phyloP scores from a whole-genome alignment of 2,329 filamentous ascomycete genomes.

The Fusarium sambucinum region DNA sequence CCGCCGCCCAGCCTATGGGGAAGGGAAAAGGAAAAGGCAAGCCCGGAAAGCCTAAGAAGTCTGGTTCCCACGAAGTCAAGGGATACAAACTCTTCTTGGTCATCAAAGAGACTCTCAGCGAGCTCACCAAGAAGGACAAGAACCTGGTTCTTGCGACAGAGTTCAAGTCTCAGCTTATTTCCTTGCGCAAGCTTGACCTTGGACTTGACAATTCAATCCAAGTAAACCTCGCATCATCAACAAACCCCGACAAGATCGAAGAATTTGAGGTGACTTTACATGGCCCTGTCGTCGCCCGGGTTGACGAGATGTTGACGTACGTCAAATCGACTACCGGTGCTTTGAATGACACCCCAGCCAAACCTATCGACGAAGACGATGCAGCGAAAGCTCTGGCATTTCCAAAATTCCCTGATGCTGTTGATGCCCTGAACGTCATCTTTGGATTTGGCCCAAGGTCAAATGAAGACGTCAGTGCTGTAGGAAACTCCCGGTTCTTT shows the following conservation, averaged over 20 bases:
- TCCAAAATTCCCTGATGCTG: slow-evolving; percentile 61
- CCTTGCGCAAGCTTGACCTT: slow-evolving; percentile 54
- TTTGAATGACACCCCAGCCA: slow-evolving; percentile 45
- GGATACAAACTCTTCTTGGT: slow-evolving; percentile 60
- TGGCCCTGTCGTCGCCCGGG: slow-evolving; percentile 53
- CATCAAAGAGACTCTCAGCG: slow-evolving; percentile 54
- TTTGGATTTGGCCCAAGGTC: slow-evolving; percentile 60
- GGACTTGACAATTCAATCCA: slow-evolving; percentile 49
- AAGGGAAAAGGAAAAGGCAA: slow-evolving; percentile 35
- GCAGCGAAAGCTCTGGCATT: slow-evolving; percentile 50
- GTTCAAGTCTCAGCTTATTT: slow-evolving; percentile 63
- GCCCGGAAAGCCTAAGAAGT: slow-evolving; percentile 13
- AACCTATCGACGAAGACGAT: slow-evolving; percentile 10
- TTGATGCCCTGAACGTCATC: slow-evolving; percentile 66
- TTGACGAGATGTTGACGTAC: slow-evolving; percentile 60
- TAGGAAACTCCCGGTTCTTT: slow-evolving; percentile 65
- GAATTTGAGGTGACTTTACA: slow-evolving; percentile 58
- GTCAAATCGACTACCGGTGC: slow-evolving; percentile 58
- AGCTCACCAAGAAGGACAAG: slow-evolving; percentile 52
- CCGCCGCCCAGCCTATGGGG: slow-evolving; percentile 17
- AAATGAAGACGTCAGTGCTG: slow-evolving; percentile 52
- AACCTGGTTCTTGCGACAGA: slow-evolving; percentile 58
- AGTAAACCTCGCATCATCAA: slow-evolving; percentile 53
- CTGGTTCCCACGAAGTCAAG: slow-evolving; percentile 52
- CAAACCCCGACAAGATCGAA: slow-evolving; percentile 50